Evolutionary conservation across 1,284 basidiomycete genomes (phyloP).

Genomic region (Trichosporon sp.): DNA sequence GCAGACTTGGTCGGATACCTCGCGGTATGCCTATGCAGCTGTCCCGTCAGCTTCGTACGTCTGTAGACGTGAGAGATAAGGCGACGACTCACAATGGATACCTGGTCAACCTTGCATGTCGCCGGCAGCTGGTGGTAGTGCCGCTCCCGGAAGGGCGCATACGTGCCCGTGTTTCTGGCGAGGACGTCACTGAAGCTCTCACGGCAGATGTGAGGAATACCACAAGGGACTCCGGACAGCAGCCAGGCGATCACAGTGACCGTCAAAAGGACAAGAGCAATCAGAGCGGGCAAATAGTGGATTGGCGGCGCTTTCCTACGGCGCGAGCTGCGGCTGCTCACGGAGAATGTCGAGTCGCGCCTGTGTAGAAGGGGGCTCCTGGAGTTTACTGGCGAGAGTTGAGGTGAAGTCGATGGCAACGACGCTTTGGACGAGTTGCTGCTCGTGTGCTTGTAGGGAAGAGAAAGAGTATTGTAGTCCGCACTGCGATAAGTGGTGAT

Average conservation of each 20-base stretch:
- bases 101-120: constrained; percentile 42
- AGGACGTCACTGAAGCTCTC: neutral
- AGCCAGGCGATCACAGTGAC: neutral
- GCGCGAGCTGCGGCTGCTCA: neutral
- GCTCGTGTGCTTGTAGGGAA: neutral
- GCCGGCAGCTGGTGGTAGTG: constrained; percentile 27
- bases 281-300: neutral
- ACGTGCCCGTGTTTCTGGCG: constrained; percentile 30
- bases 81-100: constrained; percentile 32
- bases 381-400: neutral
- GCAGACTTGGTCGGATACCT: constrained; percentile 65
- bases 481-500: neutral
- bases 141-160: constrained; percentile 29
- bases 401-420: neutral
- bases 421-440: neutral
- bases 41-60: neutral
- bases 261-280: neutral
- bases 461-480: neutral
- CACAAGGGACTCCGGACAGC: neutral
- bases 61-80: neutral
- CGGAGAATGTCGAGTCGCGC: neutral
- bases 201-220: neutral
- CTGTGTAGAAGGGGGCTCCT: neutral
- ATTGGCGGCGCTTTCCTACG: neutral
- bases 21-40: constrained; percentile 82